Base-by-base conservation (phyloP, 495 filamentous ascomycete genomes). In the Aspergillus steynii region DNA sequence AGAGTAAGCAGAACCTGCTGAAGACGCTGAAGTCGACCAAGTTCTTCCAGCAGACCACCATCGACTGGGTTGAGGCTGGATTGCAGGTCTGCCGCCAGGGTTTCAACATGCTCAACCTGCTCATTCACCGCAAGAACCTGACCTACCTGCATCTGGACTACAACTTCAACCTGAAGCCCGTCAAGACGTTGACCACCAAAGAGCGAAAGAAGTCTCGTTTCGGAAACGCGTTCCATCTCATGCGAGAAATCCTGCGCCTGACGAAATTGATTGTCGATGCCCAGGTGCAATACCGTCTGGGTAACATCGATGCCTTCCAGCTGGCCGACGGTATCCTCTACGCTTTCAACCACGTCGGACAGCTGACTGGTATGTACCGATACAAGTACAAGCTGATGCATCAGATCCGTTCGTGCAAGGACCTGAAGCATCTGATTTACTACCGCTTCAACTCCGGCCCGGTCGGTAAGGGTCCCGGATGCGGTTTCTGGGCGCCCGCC, bases 351-450 rank as follows among this genome's bases (percentile, higher is more conserved):
- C 96, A 99, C 67, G 96, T 99, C 59, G 96, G 96, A 54, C 96
- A 99, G 77, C 80, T 99, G 55, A 99, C 96, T 29, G 96, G 96
- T 68, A 99, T 99, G 96, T 99, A 99, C 78, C 91, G 96, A 29
- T 99, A 99, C 85, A 99, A 99, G 83, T 99, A 99, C 80, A 99
- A 99, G 81, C 84, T 99, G 42, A 99, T 99, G 96, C 96, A 99
- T 74, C 96, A 99, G 76, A 98, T 99, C 68, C 92, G 96, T 52
- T 95, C 96, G 2, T 99, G 96, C 80, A 99, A 99, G 72, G 96
- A 99, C 77, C 77, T 99, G 69, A 99, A 99, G 85, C 96, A 99
- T 85, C 73, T 99, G 55, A 97, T 99, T 63, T 99, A 99, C 80
- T 97, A 99, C 73, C 91, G 96, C 14, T 99, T 99, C 80, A 99